phyloP scores from a whole-genome alignment of 257 asterid genomes.

The Forsythia suspensa region DNA sequence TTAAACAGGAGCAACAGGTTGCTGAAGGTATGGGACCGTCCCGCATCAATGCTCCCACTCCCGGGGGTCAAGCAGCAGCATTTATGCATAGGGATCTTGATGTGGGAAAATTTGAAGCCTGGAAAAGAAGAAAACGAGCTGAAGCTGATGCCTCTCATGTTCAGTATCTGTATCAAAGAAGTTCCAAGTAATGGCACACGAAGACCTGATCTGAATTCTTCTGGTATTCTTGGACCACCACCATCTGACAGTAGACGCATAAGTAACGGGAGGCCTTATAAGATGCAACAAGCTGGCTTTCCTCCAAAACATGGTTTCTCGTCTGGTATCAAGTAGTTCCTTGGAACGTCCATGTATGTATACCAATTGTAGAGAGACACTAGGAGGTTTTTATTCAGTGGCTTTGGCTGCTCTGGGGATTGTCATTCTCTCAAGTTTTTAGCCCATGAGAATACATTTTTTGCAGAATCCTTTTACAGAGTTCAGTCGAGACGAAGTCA shows the following conservation, averaged over 20 bases:
- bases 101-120: slow-evolving; percentile 85
- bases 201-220: slow-evolving; percentile 62
- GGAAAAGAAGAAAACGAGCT: slow-evolving; percentile 93
- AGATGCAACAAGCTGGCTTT: slow-evolving; percentile 53
- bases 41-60: slow-evolving; percentile 51
- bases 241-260: slow-evolving; percentile 66
- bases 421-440: slow-evolving; percentile 20
- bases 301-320: slow-evolving; percentile 70
- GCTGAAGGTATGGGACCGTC: slow-evolving; percentile 67
- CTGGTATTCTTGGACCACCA: slow-evolving; percentile 93
- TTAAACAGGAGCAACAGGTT: slow-evolving; percentile 72
- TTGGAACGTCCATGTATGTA: slow-evolving; percentile 4
- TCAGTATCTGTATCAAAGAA: slow-evolving; percentile 64
- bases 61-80: slow-evolving; percentile 45
- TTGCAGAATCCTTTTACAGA: slow-evolving; percentile 32
- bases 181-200: slow-evolving; percentile 53
- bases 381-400: slow-evolving; percentile 23
- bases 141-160: slow-evolving; percentile 65
- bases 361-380: slow-evolving; percentile 18
- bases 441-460: slow-evolving; percentile 28
- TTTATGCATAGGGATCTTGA: slow-evolving; percentile 70
- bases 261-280: slow-evolving; percentile 70
- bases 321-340: slow-evolving; percentile 53
- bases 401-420: slow-evolving; percentile 32
- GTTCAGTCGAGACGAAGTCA: slow-evolving; percentile 33